A percentile compares a stretch with the other conserved stretches of the same genome.
Evolutionary conservation across 805 yeast species (phyloP).

Genomic region (Starmerella bacillaris): DNA sequence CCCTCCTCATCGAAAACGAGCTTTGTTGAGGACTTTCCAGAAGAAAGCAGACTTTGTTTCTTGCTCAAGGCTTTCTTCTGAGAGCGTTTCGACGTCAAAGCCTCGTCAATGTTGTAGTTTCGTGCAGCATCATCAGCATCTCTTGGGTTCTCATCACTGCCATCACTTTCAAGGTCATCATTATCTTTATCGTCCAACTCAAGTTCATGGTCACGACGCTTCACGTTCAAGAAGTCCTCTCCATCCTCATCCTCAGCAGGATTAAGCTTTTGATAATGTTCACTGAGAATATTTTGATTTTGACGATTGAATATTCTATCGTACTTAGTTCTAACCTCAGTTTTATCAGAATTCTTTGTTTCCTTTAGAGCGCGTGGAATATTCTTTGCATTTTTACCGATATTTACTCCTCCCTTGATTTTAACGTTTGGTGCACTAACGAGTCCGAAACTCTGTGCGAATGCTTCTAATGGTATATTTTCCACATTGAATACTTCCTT

Average conservation of each 20-base stretch:
- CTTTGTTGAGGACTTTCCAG: constrained; percentile 54
- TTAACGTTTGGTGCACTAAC: constrained; percentile 94
- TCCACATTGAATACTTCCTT: constrained; percentile 68
- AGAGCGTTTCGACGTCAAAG: constrained; percentile 64
- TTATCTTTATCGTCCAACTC: constrained; percentile 27
- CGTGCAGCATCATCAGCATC: constrained; percentile 18
- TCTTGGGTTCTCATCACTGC: background rate
- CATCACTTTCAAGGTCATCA: constrained; percentile 1
- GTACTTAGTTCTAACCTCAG: constrained; percentile 61
- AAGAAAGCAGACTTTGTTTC: constrained; percentile 39
- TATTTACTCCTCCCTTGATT: constrained; percentile 28
- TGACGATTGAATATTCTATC: constrained; percentile 91
- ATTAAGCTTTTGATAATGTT: constrained; percentile 58
- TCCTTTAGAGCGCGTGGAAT: constrained; percentile 51
- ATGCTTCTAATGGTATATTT: constrained; percentile 61
- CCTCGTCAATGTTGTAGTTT: constrained; percentile 25
- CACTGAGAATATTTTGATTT: constrained; percentile 80
- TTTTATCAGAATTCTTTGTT: constrained; percentile 23
- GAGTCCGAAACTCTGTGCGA: constrained; percentile 73
- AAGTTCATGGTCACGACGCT: constrained; percentile 57
- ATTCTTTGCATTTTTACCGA: constrained; percentile 34
- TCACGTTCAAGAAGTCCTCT: constrained; percentile 61
- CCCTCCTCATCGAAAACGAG: constrained; percentile 90
- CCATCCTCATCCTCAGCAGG: constrained; percentile 21
- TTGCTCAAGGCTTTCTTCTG: constrained; percentile 74